Percentiles rank a stretch among this genome's conserved stretches.
Conservation (phyloP, 2,329 filamentous ascomycete genomes). For the Magnaporthiopsis rhizophila region DNA sequence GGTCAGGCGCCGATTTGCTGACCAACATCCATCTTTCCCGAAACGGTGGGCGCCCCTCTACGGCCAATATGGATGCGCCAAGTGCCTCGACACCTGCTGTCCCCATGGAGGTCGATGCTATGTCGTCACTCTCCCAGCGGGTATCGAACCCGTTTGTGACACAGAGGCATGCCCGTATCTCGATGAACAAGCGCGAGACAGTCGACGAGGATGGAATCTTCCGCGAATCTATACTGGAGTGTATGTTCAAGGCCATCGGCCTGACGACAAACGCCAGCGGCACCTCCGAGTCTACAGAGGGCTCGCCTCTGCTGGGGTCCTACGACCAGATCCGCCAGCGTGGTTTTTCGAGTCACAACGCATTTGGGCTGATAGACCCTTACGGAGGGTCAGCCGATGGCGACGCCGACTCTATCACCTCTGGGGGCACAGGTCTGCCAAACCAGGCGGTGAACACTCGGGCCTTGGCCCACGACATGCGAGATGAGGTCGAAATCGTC, state of each 20-base stretch:
- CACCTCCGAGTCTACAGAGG: constrained; percentile 69
- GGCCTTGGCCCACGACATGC: constrained; percentile 67
- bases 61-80: constrained; percentile 19
- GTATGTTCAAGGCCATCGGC: constrained; percentile 91
- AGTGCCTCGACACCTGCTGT: constrained; percentile 18
- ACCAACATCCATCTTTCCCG: constrained; percentile 68
- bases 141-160: constrained; percentile 50
- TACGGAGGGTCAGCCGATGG: constrained; percentile 71
- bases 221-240: constrained; percentile 82
- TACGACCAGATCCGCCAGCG: constrained; percentile 77
- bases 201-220: constrained; percentile 85
- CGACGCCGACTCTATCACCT: constrained; percentile 79
- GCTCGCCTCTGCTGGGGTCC: constrained; percentile 75
- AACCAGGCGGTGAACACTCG: constrained; percentile 41
- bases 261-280: constrained; percentile 61
- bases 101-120: constrained; percentile 25
- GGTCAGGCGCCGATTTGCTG: constrained; percentile 67
- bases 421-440: constrained; percentile 37
- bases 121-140: constrained; percentile 40
- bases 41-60: constrained; percentile 39
- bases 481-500: constrained; percentile 91
- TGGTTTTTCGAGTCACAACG: constrained; percentile 69
- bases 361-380: constrained; percentile 84
- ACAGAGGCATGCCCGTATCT: constrained; percentile 39
- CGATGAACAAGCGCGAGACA: constrained; percentile 66